Conservation (phyloP, 2,329 filamentous ascomycete species). For the Cercospora zeae-maydis region DNA sequence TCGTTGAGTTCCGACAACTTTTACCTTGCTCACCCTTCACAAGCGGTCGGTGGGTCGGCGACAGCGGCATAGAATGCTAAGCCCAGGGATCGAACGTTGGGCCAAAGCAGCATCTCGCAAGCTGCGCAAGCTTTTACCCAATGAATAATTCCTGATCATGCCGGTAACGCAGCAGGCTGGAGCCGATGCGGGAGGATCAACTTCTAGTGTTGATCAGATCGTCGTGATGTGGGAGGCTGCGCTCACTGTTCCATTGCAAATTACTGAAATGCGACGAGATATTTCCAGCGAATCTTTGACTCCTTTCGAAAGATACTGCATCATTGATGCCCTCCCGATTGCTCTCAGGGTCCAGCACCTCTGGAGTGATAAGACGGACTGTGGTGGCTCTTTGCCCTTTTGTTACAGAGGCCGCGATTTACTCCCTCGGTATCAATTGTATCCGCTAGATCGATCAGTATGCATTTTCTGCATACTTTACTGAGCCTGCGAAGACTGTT, state of each 20-base stretch:
- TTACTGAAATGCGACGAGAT: not conserved
- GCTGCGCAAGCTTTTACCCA: not conserved
- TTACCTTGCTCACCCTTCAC: not conserved
- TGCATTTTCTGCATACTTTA: not conserved
- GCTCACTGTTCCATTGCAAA: not conserved
- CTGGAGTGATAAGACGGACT: not conserved
- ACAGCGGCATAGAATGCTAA: not conserved
- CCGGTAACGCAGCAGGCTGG: not conserved
- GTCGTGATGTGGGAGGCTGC: not conserved
- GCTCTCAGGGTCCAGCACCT: not conserved
- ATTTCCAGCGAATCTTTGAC: not conserved
- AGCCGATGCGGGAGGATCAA: not conserved
- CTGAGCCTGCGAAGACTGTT: not conserved
- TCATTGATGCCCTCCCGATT: not conserved
- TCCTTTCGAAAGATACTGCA: not conserved
- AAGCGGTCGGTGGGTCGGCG: not conserved
- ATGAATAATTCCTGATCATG: not conserved
- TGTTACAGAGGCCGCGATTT: not conserved
- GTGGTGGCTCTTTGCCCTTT: not conserved
- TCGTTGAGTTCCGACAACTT: not conserved
- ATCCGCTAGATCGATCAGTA: not conserved
- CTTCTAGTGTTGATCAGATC: not conserved
- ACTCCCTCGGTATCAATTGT: not conserved
- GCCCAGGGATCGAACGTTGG: not conserved
- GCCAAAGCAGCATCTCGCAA: not conserved